Base-by-base conservation (phyloP, 2,329 filamentous ascomycete species). In the Fusarium denticulatum region DNA sequence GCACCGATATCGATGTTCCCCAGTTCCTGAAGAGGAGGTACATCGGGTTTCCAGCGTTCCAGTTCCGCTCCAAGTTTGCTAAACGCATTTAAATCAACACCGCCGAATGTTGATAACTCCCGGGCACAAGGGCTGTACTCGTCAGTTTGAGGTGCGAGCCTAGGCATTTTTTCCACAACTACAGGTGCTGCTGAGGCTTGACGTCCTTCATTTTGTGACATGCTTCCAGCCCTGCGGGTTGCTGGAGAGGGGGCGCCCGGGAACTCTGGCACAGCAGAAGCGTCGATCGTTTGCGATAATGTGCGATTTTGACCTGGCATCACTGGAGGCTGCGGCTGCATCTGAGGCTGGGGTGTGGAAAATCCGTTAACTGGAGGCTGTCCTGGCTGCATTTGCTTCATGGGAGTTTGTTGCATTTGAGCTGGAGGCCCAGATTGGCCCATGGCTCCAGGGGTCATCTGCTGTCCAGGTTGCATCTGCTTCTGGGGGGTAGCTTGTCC, bases 1-100 rank as follows among this genome's bases (percentile, higher is more conserved):
- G 96, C 95, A 74, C 95, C 92, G 34, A 98, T 92, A 79, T 99
- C 96, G 72, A 98, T 93, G 26, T 94, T 88, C 14, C 96, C 96
- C 59, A 98, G 87, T 76, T 98, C 95, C 28, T 88, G 85, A 24
- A 95, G 87, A 6, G 87, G 85, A 1, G 96, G 96, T 42, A 95
- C 87, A 64, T 93, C 92, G 0, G 95, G 94, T 77, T 91, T 93
- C 77, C 90, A 86, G 49, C 87, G 86, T 56, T 90, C 85, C 42
- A 97, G 86, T 52, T 94, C 90, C 39, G 88, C 86, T 10, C 92
- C 92, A 56, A 95, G 81, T 56, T 89, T 88, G 61, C 86, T 86
- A 28, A 94, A 85, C 10, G 91, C 88, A 42, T 89, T 85, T 18
- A 95, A 84, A 66, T 93, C 89, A 66, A 96, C 87, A 2, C 94